Evolutionary conservation across 2,329 filamentous ascomycete species (phyloP), one percentile per base, ranked within the genome.

Genomic region (Seiridium unicorne): DNA sequence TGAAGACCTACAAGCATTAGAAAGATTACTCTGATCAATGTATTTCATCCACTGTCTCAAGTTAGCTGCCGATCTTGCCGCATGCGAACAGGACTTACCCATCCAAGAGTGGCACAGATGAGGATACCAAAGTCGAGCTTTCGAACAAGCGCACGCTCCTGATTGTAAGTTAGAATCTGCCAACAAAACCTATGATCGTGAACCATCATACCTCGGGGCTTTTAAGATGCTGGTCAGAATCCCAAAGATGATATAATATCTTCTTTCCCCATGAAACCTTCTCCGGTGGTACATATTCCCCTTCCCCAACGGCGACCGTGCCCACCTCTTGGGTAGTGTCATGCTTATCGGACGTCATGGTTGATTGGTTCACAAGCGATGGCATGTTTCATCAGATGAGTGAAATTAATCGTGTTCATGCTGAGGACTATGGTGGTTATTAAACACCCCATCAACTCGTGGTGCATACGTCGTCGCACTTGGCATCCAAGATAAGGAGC

Each of bases 111-210:
- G 3, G 57, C 57, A 46, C 57, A 60, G 9, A 60, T 60, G 36
- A 62, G 26, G n/a, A 62, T 60, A 36, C 57, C 57, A 44, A 60
- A 62, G 44, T 62, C 60, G n/a, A 62, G 57, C 53, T 62, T 62
- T 9, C 60, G 46, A 3, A 62, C 51, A 32, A 62, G 57, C 32
- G 40, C 54, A 7, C 60, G 57, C 53, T 62, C 60, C 60, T 61
- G 32, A 9, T 18, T 38, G 3, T n/a, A 10, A 8, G 10, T 53
- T 1, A 40, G 49, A 26, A 26, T 26, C 18, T 26, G 18, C 18
- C 18, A 26, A 26, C 18, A 26, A 1, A 26, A 26, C 18, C 1
- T 26, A 26, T 26, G 2, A 26, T 26, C 18, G 18, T 26, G 18
- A 26, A 26, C 2, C 18, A 26, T 26, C 57, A 42, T 35, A 54